These are phyloP conservation scores for Nemania sp. DNA, from an alignment of 2,329 filamentous ascomycete species.

Conservation along the genomic window DNA sequence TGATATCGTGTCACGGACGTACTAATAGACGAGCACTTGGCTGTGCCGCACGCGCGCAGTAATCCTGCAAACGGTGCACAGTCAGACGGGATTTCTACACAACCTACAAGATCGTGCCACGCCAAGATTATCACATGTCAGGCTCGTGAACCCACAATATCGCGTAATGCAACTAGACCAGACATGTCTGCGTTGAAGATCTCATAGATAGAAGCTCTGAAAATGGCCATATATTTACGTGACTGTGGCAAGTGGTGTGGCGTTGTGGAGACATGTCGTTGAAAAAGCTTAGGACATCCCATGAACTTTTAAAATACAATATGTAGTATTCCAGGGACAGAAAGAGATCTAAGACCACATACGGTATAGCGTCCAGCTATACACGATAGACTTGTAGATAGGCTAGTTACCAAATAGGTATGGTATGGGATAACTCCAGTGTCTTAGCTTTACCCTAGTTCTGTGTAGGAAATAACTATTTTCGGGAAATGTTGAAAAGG, in stretches of 20 bases:
- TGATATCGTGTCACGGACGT: background rate
- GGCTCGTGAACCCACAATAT: background rate
- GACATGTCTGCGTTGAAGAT: background rate
- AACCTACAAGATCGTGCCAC: conserved; percentile 2
- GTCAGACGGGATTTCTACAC: conserved; percentile 9
- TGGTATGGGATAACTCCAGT: background rate
- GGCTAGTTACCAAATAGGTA: conserved; percentile 6
- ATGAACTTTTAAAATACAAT: background rate
- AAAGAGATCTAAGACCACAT: background rate
- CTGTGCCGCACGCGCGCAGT: conserved; percentile 24
- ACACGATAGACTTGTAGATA: background rate
- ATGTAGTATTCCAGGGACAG: background rate
- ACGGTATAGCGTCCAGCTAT: background rate
- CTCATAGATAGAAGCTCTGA: too few relatives aligned
- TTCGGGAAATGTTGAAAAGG: conserved; percentile 1
- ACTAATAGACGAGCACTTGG: background rate
- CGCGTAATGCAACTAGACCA: background rate
- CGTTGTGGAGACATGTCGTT: conserved; percentile 17
- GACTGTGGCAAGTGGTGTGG: conserved; percentile 15
- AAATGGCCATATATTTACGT: background rate
- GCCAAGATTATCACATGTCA: background rate
- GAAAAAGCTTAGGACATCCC: conserved; percentile 13
- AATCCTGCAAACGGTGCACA: conserved; percentile 12
- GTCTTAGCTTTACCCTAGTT: background rate
- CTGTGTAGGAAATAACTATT: background rate